Evolutionary conservation across 2,329 filamentous ascomycete species (phyloP).

Genomic region (Stagonosporopsis tanaceti): DNA sequence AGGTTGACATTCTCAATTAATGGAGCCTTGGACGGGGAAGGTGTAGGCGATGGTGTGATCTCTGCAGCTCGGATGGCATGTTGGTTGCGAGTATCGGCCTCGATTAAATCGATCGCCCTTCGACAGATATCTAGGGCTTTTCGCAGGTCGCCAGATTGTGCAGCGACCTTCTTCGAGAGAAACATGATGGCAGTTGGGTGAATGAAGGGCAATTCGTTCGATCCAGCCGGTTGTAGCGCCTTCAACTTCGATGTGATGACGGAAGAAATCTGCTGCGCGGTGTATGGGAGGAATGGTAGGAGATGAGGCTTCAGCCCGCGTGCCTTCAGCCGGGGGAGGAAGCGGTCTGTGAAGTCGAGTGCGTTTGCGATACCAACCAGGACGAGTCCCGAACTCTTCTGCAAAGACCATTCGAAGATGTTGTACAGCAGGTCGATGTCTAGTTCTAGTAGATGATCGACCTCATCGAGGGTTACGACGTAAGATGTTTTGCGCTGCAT

Average conservation of each 20-base stretch:
- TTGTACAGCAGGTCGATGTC: conserved; percentile 90
- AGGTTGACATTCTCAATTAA: conserved; percentile 84
- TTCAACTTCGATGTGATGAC: conserved; percentile 87
- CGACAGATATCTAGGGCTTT: conserved; percentile 96
- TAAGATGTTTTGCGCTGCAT: conserved; percentile 68
- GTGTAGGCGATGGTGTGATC: conserved; percentile 55
- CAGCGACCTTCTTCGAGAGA: conserved; percentile 92
- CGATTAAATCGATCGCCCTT: conserved; percentile 86
- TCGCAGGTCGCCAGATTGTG: conserved; percentile 90
- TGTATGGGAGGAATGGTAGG: conserved; percentile 92
- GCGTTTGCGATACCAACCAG: conserved; percentile 96
- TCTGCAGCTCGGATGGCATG: conserved; percentile 67
- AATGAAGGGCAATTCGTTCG: conserved; percentile 80
- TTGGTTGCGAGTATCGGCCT: conserved; percentile 80
- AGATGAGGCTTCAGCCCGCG: conserved; percentile 90
- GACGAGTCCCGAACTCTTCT: conserved; percentile 78
- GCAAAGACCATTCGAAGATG: conserved; percentile 95
- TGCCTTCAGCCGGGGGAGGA: conserved; percentile 90
- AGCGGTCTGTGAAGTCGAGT: conserved; percentile 92
- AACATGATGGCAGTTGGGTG: conserved; percentile 94
- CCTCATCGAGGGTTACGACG: conserved; percentile 91
- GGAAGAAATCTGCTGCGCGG: conserved; percentile 81
- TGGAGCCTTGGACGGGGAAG: conserved; percentile 76
- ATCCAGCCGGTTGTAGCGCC: conserved; percentile 69
- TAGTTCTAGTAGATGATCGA: conserved; percentile 89